Percentiles rank a stretch among this genome's conserved stretches.
Conservation (phyloP, 2,329 filamentous ascomycete species). For the Helotiales sp. region DNA sequence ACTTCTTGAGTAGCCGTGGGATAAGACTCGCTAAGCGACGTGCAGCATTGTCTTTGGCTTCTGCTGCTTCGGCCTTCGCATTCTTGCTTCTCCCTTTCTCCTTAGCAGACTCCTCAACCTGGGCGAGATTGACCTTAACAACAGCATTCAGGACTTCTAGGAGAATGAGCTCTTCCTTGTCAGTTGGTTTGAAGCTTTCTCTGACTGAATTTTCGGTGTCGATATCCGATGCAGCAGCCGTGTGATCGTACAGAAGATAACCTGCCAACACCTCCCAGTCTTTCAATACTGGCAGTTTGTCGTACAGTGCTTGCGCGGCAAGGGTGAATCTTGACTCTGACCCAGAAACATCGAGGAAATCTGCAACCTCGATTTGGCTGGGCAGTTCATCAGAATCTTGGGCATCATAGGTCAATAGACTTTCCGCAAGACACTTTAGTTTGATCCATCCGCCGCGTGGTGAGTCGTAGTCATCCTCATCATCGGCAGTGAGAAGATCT, state of each 20-base stretch:
- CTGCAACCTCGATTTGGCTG: constrained; percentile 50
- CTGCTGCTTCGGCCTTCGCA: constrained; percentile 64
- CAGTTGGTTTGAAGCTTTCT: constrained; percentile 39
- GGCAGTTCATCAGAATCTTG: constrained; percentile 65
- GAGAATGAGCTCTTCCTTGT: constrained; percentile 77
- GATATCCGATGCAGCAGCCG: constrained; percentile 64
- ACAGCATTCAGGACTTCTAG: constrained; percentile 85
- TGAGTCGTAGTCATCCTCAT: constrained; percentile 77
- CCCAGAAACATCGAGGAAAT: constrained; percentile 61
- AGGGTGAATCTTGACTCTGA: constrained; percentile 84
- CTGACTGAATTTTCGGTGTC: constrained; percentile 62
- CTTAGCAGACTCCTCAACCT: constrained; percentile 68
- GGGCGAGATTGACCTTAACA: constrained; percentile 74
- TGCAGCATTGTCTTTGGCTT: constrained; percentile 79
- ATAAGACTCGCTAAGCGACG: constrained; percentile 79
- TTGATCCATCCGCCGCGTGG: constrained; percentile 87
- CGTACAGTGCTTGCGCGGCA: constrained; percentile 84
- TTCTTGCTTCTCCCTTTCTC: constrained; percentile 57
- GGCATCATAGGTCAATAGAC: constrained; percentile 79
- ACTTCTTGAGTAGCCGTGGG: constrained; percentile 88
- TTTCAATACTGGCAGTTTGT: constrained; percentile 78
- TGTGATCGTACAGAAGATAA: constrained; percentile 92
- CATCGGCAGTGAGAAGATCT: constrained; percentile 71
- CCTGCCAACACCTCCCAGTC: constrained; percentile 89
- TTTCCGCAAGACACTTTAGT: constrained; percentile 87